Conservation (phyloP, 2,329 filamentous ascomycete genomes). For the Fusarium sp. region DNA sequence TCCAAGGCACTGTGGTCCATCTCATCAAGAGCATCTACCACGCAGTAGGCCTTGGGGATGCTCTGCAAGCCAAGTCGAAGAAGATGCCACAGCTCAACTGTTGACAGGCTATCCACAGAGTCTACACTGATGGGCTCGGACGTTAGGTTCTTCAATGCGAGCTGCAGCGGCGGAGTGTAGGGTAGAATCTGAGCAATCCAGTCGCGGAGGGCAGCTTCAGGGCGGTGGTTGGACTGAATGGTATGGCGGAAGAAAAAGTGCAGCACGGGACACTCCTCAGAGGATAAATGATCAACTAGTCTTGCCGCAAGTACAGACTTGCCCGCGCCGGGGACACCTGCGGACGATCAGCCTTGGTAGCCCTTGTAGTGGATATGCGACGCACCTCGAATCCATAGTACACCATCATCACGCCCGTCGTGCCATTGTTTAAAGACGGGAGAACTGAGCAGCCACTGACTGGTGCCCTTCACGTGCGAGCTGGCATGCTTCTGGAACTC, state of each 20-base stretch:
- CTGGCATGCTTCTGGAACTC: constrained; percentile 47
- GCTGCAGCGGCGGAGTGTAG: constrained; percentile 50
- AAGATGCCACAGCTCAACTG: constrained; percentile 51
- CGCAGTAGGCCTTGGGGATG: constrained; percentile 51
- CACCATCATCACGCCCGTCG: constrained; percentile 6
- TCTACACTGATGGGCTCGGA: neutral
- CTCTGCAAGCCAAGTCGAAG: constrained; percentile 26
- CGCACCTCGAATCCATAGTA: constrained; percentile 6
- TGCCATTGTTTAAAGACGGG: constrained; percentile 32
- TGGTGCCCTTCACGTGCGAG: constrained; percentile 35
- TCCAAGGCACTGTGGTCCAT: constrained; percentile 56
- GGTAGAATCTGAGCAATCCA: constrained; percentile 53
- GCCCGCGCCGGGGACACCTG: constrained; percentile 56
- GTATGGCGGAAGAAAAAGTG: constrained; percentile 58
- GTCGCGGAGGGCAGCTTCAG: constrained; percentile 49
- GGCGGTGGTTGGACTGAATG: constrained; percentile 52
- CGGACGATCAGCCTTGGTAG: constrained; percentile 40
- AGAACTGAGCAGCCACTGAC: constrained; percentile 24
- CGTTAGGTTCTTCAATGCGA: constrained; percentile 33
- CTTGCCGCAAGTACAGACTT: constrained; percentile 53
- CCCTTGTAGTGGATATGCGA: neutral
- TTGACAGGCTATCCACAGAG: constrained; percentile 11
- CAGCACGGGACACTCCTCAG: constrained; percentile 45
- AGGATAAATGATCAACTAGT: constrained; percentile 31
- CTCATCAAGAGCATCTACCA: constrained; percentile 62